Percentiles rank a stretch among this genome's conserved stretches.
These are phyloP conservation scores for Parastagonospora nodorum DNA, from an alignment of 2,329 filamentous ascomycete genomes.

Conservation along the genomic window DNA sequence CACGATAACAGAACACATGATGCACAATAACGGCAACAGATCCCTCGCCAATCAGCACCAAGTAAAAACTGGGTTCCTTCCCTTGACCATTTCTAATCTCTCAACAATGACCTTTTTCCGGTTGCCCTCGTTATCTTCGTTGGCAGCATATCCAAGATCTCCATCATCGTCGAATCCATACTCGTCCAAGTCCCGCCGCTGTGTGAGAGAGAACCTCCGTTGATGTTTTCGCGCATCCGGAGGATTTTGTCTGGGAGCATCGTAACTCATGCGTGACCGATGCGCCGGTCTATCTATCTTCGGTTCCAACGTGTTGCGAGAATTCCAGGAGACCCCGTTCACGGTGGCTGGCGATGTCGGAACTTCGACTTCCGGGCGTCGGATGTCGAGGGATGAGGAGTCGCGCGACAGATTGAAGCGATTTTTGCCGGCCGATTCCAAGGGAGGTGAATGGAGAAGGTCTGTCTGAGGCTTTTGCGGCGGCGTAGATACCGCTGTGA, in stretches of 20 bases:
- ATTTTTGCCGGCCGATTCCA: conserved; percentile 46
- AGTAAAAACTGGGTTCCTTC: conserved; percentile 92
- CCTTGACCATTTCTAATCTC: conserved; percentile 92
- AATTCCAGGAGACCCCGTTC: conserved; percentile 37
- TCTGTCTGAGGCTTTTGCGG: conserved; percentile 61
- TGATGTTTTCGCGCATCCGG: conserved; percentile 40
- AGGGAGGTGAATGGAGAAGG: conserved; percentile 67
- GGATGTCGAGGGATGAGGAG: conserved; percentile 50
- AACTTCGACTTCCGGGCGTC: conserved; percentile 20
- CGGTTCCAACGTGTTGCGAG: conserved; percentile 15
- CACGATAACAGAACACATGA: background rate
- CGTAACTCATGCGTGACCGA: conserved; percentile 50
- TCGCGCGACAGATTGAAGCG: conserved; percentile 56
- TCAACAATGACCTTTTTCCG: conserved; percentile 96
- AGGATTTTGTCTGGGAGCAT: conserved; percentile 41
- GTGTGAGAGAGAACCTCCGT: conserved; percentile 52
- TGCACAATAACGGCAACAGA: conserved; percentile 6
- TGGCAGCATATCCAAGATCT: conserved; percentile 91
- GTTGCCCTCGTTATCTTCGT: conserved; percentile 90
- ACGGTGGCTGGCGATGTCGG: conserved; percentile 43
- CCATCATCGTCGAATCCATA: conserved; percentile 71
- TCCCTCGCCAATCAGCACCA: conserved; percentile 71
- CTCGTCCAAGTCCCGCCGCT: conserved; percentile 58
- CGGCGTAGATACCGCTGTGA: conserved; percentile 68
- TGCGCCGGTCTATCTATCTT: conserved; percentile 32